A percentile compares a stretch with the other conserved stretches of the same genome.
Evolutionary conservation across 2,329 filamentous ascomycete genomes (phyloP).

Genomic region (Trichophyton schoenleinii): DNA sequence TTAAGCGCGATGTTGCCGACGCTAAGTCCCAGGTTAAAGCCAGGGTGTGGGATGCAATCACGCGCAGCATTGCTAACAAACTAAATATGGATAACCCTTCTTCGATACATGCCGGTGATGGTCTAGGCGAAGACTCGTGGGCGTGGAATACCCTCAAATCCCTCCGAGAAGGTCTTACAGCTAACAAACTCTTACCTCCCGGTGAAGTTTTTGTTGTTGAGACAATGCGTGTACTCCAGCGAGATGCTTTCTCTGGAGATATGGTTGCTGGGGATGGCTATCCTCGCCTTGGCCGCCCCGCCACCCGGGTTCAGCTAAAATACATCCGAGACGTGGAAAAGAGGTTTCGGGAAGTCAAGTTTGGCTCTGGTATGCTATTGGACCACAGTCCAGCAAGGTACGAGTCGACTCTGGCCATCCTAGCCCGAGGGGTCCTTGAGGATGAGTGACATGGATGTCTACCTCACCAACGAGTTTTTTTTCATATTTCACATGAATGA

Average conservation of each 20-base stretch:
- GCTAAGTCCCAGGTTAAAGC: slow-evolving; percentile 55
- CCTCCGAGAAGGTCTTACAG: slow-evolving; percentile 55
- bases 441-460: neutral
- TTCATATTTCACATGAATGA: neutral
- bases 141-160: slow-evolving; percentile 54
- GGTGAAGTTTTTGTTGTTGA: slow-evolving; percentile 66
- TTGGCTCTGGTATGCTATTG: slow-evolving; percentile 60
- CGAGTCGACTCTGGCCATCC: slow-evolving; percentile 53
- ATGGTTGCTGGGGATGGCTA: slow-evolving; percentile 28
- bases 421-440: slow-evolving; percentile 38
- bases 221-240: slow-evolving; percentile 52
- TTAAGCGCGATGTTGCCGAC: slow-evolving; percentile 57
- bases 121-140: slow-evolving; percentile 54
- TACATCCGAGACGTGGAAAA: slow-evolving; percentile 60
- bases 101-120: slow-evolving; percentile 35
- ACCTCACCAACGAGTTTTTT: neutral
- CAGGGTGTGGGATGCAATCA: slow-evolving; percentile 53
- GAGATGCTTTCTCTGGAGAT: slow-evolving; percentile 48
- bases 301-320: slow-evolving; percentile 55
- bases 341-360: slow-evolving; percentile 56
- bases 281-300: slow-evolving; percentile 47
- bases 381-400: slow-evolving; percentile 67
- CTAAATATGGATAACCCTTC: slow-evolving; percentile 44
- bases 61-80: slow-evolving; percentile 48
- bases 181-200: slow-evolving; percentile 57